Base-by-base conservation (phyloP, 257 asterid species). In the Hygrophila difformis region DNA sequence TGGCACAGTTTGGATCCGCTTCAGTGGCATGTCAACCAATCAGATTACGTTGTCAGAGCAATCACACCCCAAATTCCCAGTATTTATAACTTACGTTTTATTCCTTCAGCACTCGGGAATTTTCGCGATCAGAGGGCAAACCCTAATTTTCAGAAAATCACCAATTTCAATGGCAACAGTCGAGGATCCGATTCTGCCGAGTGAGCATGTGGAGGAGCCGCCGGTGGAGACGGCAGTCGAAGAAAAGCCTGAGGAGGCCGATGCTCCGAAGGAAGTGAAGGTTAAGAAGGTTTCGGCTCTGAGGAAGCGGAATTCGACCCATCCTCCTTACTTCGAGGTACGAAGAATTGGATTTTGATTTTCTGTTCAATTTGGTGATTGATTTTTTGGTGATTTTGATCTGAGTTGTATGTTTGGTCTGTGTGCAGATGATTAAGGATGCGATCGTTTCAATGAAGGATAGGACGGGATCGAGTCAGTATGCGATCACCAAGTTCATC, bases 281-380 rank as follows among this genome's bases (percentile, higher is more conserved):
- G 38, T 49, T 38, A 79, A 70, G 68, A 73, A 76, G 19, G 59
- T 64, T 22, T 69, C 71, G 12, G 78, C 75, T 37, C 77, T 66
- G 20, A 67, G 63, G 26, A 73, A 63, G 62, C 81, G 63, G 10
- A 35, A 10, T 39, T 1, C 63, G 0, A 33, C 82, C 22, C 87
- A 73, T 19, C 92, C 92, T 15, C 72, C 86, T 8, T 80, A 80
- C 64, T 60, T 56, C 5, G 92, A 73, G 78, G 92, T 80, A 65
- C 5, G 92, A 73, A 76, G 92, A 76, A 65, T 18, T 39, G 8
- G 13, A 21, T 17, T n/a, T n/a, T 14, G 1, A 3, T 38, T 28
- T 2, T 3, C 0, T 29, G 1, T 11, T 16, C 26, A 6, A 0
- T n/a, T 37, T 42, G 8, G 38, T 8, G 16, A 12, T 24, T 8